These are phyloP conservation scores for Termitomyces sp. DNA, from an alignment of 768 basidiomycete species.

Conservation along the genomic window DNA sequence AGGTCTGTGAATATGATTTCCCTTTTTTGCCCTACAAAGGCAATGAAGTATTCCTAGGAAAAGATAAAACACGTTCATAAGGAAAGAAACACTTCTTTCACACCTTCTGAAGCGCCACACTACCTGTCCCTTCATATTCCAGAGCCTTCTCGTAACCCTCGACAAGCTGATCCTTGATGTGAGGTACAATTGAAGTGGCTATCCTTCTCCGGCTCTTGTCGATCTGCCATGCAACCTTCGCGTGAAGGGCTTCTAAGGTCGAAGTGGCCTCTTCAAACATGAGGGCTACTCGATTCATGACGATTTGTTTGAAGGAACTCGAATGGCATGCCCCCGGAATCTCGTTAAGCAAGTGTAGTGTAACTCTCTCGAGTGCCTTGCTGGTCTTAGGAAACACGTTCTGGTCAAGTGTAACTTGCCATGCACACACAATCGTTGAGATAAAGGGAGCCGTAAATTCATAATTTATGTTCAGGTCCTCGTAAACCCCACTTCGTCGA, in stretches of 20 bases:
- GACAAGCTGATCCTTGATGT: background rate
- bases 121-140: background rate
- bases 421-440: background rate
- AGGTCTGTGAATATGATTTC: background rate
- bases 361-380: background rate
- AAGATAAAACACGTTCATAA: background rate
- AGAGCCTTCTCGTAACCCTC: background rate
- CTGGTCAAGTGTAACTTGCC: constrained; percentile 1
- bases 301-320: background rate
- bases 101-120: background rate
- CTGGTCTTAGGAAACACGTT: constrained; percentile 2
- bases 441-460: background rate
- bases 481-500: background rate
- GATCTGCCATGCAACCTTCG: background rate
- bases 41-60: background rate
- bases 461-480: background rate
- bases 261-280: background rate
- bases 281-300: background rate
- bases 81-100: background rate
- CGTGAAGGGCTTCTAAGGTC: background rate
- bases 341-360: background rate
- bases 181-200: background rate
- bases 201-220: background rate
- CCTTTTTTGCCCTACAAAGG: background rate
- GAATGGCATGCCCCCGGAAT: background rate